phyloP scores from a whole-genome alignment of 371 early-diverging fungal genomes.

The Lichtheimia ornata region DNA sequence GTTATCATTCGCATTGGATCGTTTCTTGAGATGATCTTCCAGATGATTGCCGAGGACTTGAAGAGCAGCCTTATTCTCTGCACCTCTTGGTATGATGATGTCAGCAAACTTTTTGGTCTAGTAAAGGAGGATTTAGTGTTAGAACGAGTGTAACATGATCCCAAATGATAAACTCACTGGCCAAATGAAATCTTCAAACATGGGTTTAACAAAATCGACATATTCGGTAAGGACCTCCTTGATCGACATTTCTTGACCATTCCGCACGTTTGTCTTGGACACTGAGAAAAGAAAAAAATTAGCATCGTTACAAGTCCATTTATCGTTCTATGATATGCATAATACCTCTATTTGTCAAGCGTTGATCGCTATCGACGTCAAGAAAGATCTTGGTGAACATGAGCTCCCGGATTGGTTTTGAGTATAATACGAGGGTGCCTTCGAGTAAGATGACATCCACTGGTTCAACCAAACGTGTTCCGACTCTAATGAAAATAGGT shows the following conservation, averaged over 20 bases:
- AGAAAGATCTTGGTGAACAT: conserved; percentile 66
- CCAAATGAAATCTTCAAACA: conserved; percentile 83
- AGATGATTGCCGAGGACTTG: conserved; percentile 70
- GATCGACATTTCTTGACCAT: conserved; percentile 37
- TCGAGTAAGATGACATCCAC: conserved; percentile 65
- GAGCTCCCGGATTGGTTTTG: conserved; percentile 48
- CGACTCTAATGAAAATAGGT: conserved; percentile 18
- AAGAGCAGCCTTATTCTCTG: conserved; percentile 74
- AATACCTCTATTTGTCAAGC: conserved; percentile 56
- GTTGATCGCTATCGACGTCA: conserved; percentile 69
- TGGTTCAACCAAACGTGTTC: conserved; percentile 31
- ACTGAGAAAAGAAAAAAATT: conserved; percentile 18
- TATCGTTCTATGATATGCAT: neutral
- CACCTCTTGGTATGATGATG: conserved; percentile 85
- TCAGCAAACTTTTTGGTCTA: conserved; percentile 85
- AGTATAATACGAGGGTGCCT: conserved; percentile 65
- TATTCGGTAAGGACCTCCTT: conserved; percentile 69
- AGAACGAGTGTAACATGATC: neutral
- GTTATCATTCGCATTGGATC: neutral
- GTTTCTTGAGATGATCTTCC: conserved; percentile 48
- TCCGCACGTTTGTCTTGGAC: conserved; percentile 27
- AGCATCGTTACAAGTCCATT: neutral
- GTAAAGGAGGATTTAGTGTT: neutral
- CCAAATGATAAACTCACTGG: conserved; percentile 51
- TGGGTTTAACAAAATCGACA: conserved; percentile 79